Percentiles rank a stretch among this genome's conserved stretches.
phyloP scores from a whole-genome alignment of 306 rosid species.

The Cicer arietinum region DNA sequence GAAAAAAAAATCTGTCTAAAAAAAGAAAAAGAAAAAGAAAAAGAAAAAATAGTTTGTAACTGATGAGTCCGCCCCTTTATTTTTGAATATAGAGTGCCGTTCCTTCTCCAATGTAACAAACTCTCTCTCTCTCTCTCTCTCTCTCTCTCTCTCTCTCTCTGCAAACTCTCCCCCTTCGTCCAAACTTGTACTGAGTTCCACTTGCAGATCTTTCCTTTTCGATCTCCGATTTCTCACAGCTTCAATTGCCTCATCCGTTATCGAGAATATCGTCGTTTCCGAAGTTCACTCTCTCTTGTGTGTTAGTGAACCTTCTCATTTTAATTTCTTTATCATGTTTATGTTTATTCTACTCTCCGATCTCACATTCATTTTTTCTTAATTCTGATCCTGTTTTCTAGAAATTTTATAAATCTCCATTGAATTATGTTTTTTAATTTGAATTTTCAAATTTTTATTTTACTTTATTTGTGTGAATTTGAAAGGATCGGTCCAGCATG shows the following conservation, averaged over 20 bases:
- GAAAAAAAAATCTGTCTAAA: no score
- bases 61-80: slow-evolving; percentile 66
- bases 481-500: neutral
- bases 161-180: neutral
- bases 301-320: slow-evolving; percentile 45
- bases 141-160: slow-evolving; percentile 12
- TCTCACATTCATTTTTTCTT: neutral
- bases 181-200: neutral
- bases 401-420: neutral
- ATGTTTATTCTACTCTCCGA: neutral
- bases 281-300: slow-evolving; percentile 40
- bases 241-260: slow-evolving; percentile 25
- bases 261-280: slow-evolving; percentile 19
- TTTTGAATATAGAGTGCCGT: slow-evolving; percentile 81
- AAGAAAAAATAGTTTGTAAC: slow-evolving; percentile 19
- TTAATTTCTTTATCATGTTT: slow-evolving; percentile 1
- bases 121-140: slow-evolving; percentile 17
- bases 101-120: slow-evolving; percentile 3
- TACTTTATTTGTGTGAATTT: slow-evolving; percentile 6
- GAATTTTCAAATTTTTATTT: neutral
- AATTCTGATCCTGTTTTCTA: neutral
- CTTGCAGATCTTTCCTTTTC: slow-evolving; percentile 48
- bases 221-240: slow-evolving; percentile 58
- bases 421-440: slow-evolving; percentile 28
- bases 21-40: neutral